These are phyloP conservation scores for Pythium brassicae DNA, from an alignment of 352 stramenopile genomes.

Conservation along the genomic window DNA sequence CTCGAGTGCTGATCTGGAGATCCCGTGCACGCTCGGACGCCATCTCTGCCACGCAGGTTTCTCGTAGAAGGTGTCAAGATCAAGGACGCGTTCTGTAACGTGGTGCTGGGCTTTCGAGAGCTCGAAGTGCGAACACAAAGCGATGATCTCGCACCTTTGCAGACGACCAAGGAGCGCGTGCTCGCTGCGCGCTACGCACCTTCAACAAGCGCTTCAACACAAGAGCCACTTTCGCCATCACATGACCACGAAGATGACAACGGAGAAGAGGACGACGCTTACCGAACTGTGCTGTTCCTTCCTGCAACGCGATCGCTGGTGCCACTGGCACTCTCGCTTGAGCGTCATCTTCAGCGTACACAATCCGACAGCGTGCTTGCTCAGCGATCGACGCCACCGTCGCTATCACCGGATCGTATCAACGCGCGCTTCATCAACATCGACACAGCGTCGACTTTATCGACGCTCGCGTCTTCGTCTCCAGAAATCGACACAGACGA, in stretches of 20 bases:
- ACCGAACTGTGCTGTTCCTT: constrained; percentile 5
- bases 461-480: neutral
- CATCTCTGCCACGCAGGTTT: neutral
- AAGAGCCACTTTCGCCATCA: neutral
- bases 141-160: neutral
- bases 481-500: neutral
- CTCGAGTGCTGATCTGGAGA: neutral
- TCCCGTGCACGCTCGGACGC: neutral
- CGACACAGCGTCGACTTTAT: neutral
- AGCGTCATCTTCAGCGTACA: constrained; percentile 2
- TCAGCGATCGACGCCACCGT: neutral
- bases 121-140: constrained; percentile 4
- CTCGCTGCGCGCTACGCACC: constrained; percentile 1
- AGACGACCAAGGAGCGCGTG: neutral
- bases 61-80: constrained; percentile 9
- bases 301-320: constrained; percentile 1
- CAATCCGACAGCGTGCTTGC: constrained; percentile 1
- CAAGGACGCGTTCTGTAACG: constrained; percentile 62
- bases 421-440: neutral
- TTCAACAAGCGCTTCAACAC: neutral
- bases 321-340: constrained; percentile 4
- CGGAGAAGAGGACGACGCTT: neutral
- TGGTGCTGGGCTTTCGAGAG: constrained; percentile 52
- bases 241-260: neutral
- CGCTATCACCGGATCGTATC: no score